Percentiles rank a stretch among this genome's conserved stretches.
Evolutionary conservation across 495 filamentous ascomycete species (phyloP).

Genomic region (Penicillium nucicola): DNA sequence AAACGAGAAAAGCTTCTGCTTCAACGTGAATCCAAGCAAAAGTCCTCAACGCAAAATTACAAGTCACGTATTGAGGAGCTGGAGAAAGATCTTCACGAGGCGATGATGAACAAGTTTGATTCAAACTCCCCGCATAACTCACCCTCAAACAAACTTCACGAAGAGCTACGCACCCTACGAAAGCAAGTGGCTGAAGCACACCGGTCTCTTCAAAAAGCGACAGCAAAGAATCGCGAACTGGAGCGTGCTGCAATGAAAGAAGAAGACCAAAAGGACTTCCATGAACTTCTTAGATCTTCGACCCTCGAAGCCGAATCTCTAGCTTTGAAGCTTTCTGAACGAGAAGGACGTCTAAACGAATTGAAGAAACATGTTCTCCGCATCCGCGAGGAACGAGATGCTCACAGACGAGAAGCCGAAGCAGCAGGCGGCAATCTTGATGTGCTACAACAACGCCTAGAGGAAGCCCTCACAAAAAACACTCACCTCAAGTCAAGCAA

Average conservation of each 20-base stretch:
- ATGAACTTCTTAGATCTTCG: constrained; percentile 62
- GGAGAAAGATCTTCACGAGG: constrained; percentile 54
- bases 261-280: constrained; percentile 63
- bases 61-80: constrained; percentile 54
- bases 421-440: constrained; percentile 51
- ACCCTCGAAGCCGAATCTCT: constrained; percentile 65
- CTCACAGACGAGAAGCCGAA: constrained; percentile 46
- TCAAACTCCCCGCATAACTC: constrained; percentile 45
- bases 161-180: constrained; percentile 59
- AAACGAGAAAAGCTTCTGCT: constrained; percentile 60
- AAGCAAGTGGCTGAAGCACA: constrained; percentile 62
- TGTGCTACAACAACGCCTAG: constrained; percentile 50
- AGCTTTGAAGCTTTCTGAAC: constrained; percentile 52
- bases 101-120: constrained; percentile 48
- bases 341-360: constrained; percentile 52
- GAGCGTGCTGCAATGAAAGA: constrained; percentile 46
- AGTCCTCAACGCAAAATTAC: constrained; percentile 49
- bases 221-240: constrained; percentile 46
- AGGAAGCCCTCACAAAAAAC: constrained; percentile 47
- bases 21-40: constrained; percentile 61
- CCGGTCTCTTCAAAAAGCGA: constrained; percentile 56
- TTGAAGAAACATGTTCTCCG: constrained; percentile 53
- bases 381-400: constrained; percentile 58
- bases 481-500: constrained; percentile 35
- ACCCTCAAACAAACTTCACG: constrained; percentile 54